These are phyloP conservation scores for Globisporangium megalacanthum DNA, from an alignment of 352 stramenopile species.

Conservation along the genomic window DNA sequence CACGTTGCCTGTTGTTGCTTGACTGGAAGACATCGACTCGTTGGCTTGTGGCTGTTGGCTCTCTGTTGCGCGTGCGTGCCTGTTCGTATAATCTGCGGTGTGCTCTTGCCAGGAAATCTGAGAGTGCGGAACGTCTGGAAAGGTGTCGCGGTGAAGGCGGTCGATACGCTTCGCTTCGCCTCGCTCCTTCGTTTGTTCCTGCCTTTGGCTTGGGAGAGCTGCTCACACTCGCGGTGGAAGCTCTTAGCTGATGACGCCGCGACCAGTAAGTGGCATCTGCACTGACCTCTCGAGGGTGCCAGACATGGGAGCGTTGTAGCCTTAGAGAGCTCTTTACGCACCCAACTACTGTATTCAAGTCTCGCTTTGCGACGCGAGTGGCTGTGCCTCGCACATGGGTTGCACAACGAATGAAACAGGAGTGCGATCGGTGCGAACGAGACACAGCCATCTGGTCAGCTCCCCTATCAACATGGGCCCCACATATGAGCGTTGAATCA, in stretches of 20 bases:
- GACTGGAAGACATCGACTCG: not conserved
- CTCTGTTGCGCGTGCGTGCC: not conserved
- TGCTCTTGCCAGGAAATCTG: not conserved
- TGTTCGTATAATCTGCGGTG: not conserved
- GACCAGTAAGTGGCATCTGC: constrained; percentile 4
- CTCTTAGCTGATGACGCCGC: not conserved
- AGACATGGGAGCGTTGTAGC: not conserved
- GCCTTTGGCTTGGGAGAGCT: not conserved
- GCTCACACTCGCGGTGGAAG: not conserved
- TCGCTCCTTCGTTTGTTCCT: too few relatives aligned
- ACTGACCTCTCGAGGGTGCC: not conserved
- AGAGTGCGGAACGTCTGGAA: not conserved
- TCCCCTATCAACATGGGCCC: too few relatives aligned
- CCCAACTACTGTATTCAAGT: not conserved
- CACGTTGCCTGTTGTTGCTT: not conserved
- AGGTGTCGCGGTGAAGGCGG: not conserved
- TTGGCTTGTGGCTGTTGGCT: not conserved
- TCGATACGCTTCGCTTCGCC: too few relatives aligned
- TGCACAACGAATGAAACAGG: not conserved
- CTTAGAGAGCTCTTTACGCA: not conserved
- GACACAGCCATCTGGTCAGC: not conserved
- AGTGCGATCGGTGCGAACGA: not conserved
- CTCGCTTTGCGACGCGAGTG: not conserved
- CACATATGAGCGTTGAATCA: too few relatives aligned
- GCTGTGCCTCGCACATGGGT: not conserved